Base-by-base conservation (phyloP, 1,284 basidiomycete genomes). In the Ceratobasidium sp. region DNA sequence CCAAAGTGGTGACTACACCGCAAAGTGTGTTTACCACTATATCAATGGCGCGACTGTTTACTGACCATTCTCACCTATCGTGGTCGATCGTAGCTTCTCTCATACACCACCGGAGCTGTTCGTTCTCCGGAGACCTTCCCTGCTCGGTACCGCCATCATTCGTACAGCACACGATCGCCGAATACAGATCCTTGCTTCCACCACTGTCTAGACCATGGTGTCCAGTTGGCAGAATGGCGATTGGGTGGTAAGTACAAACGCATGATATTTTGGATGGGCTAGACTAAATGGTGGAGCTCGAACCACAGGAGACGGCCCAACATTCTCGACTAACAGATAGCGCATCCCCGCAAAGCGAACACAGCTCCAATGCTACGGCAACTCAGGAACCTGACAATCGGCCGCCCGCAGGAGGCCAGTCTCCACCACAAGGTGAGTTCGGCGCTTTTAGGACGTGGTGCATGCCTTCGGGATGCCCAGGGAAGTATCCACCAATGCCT, bases 381-480 rank as follows among this genome's bases (percentile, higher is more conserved):
- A 54, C 53, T 39, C 60, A 66, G 60, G 60, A 66, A 66, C 60
- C 49, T 39, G 50, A 54, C 50, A 46, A 9, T n/a, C 60, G 60
- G 60, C 60, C 50, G 50, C 60, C 60, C 5, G 33, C 11, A 11
- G 33, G 33, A 36, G 33, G 11, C 33, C 33, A 36, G 33, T 11
- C 33, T 36, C 11, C 33, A 36, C 11, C 33, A 11, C 33, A 36
- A 50, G 60, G 60, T 66, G 60, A 25, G 16, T 25, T 39, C 19
- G 21, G 49, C 59, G 59, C 47, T 52, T 62, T 4, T 6, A 9
- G 49, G 36, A 50, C 41, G 39, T 41, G 19, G 8, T 39, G 41
- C 21, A 19, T 58, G 25, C 42, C 56, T 27, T 47, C 8, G 21
- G 13, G 50, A 5, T 36, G 33, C 33, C 33, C 11, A 36, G 33